Base-by-base conservation (phyloP, 2,329 filamentous ascomycete species). In the Ceratocystis variospora region DNA sequence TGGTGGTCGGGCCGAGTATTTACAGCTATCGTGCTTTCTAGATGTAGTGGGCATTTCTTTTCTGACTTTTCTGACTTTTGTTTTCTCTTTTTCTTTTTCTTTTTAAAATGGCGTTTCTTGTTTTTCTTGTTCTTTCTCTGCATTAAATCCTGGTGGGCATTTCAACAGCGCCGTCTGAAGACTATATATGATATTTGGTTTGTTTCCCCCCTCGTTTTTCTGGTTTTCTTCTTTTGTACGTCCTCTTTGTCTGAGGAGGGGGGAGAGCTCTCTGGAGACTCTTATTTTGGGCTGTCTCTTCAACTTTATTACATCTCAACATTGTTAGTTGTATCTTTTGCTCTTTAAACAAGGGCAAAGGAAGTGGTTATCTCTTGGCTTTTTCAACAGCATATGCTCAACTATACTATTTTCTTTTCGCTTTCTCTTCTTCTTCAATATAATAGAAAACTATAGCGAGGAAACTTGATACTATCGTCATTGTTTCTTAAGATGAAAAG, bases 131-230 rank as follows among this genome's bases (percentile, higher is more conserved):
- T 17, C 33, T 25, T 37, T 25, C 48, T 48, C 59, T 41, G n/a
- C 45, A 44, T 55, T 10, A 7, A 15, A 62, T 64, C 59, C 31
- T 41, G 63, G 63, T 62, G 48, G 25, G 61, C 62, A 67, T 64
- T 62, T 63, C 64, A 68, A 63, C 64, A 66, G 48, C 33, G 41
- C 28, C 62, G 41, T 8, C 28, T 10, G 19, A 46, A 31, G 50
- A 41, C 33, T 45, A 41, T 61, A 44, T 48, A 63, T 48, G 44
- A 63, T 63, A 63, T 41, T 41, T 37, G 17, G 19, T 44, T 62
- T 22, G 2, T 19, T 15, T 19, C 53, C 12, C 41, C 62, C 10
- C 53, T 61, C 12, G 25, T 62, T 50, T 50, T 44, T 22, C 12
- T 66, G n/a, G 5, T 22, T 19, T 41, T 22, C 19, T 62, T 44